phyloP scores from a whole-genome alignment of 2,329 filamentous ascomycete genomes.

The Dothideomycetes sp. region DNA sequence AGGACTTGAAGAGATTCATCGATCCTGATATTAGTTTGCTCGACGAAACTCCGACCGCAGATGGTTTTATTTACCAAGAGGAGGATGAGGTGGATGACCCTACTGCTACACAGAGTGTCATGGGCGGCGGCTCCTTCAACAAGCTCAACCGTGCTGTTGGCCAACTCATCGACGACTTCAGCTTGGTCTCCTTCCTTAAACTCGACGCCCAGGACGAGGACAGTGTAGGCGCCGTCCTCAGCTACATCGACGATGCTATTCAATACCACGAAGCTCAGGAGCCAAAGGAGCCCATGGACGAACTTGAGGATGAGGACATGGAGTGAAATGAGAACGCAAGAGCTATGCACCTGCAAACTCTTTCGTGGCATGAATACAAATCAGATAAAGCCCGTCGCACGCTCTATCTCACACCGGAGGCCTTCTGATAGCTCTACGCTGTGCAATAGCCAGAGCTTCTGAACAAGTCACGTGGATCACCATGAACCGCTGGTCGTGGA shows the following conservation, averaged over 20 bases:
- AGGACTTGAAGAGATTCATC: slow-evolving; percentile 80
- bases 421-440: too few species aligned
- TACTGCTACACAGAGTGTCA: slow-evolving; percentile 55
- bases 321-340: too few species aligned
- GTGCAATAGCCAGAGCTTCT: too few species aligned
- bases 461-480: too few species aligned
- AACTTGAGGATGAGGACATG: slow-evolving; percentile 46
- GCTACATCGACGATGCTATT: slow-evolving; percentile 89
- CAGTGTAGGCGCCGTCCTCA: slow-evolving; percentile 72
- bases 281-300: slow-evolving; percentile 62
- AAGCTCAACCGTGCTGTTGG: slow-evolving; percentile 80
- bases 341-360: too few species aligned
- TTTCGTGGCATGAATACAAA: too few species aligned
- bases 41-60: slow-evolving; percentile 62
- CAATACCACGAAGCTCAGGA: slow-evolving; percentile 92
- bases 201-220: slow-evolving; percentile 86
- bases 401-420: too few species aligned
- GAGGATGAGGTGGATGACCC: slow-evolving; percentile 32
- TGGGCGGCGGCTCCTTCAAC: slow-evolving; percentile 74
- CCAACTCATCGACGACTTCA: slow-evolving; percentile 88
- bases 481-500: too few species aligned
- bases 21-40: slow-evolving; percentile 75
- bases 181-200: slow-evolving; percentile 92
- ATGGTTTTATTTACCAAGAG: slow-evolving; percentile 24
- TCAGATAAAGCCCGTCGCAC: too few species aligned